Conservation (phyloP, 352 stramenopile species). For the Globisporangium radiosum region DNA sequence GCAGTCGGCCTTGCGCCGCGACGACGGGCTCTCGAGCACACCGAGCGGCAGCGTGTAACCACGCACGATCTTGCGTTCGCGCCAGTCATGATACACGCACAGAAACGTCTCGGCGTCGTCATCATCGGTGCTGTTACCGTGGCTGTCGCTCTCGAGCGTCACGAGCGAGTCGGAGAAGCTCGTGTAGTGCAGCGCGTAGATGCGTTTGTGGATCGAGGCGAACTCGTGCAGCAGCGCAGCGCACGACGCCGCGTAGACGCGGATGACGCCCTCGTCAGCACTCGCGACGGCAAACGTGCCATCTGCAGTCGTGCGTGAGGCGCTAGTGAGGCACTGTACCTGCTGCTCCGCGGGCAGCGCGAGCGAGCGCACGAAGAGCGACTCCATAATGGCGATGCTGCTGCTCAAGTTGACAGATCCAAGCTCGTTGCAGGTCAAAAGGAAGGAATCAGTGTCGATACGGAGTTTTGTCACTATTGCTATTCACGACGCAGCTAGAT, state of each 20-base stretch:
- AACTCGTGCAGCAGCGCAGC: constrained; percentile 78
- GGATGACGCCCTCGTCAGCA: constrained; percentile 54
- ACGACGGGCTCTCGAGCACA: constrained; percentile 49
- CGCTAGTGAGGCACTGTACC: constrained; percentile 44
- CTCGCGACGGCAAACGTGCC: constrained; percentile 74
- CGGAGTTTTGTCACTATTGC: too few species aligned
- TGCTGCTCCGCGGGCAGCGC: constrained; percentile 30
- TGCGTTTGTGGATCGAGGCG: constrained; percentile 55
- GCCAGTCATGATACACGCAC: constrained; percentile 86
- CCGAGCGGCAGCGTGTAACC: constrained; percentile 80
- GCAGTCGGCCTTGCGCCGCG: constrained; percentile 50
- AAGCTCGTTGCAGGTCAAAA: too few species aligned
- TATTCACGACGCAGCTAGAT: too few species aligned
- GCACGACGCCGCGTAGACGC: constrained; percentile 75
- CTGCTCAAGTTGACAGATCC: too few species aligned
- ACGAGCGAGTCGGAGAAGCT: constrained; percentile 84
- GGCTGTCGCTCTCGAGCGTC: constrained; percentile 60
- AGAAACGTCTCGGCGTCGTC: constrained; percentile 72
- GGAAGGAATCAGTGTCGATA: too few species aligned
- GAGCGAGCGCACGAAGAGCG: constrained; percentile 64
- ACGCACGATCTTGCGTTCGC: constrained; percentile 67
- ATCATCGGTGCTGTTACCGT: constrained; percentile 8
- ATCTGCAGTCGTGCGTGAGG: constrained; percentile 54
- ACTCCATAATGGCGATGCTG: constrained; percentile 30
- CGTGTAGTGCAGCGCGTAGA: constrained; percentile 76